Conservation (phyloP, 179 eudicot species). For the Patellifolia procumbens region DNA sequence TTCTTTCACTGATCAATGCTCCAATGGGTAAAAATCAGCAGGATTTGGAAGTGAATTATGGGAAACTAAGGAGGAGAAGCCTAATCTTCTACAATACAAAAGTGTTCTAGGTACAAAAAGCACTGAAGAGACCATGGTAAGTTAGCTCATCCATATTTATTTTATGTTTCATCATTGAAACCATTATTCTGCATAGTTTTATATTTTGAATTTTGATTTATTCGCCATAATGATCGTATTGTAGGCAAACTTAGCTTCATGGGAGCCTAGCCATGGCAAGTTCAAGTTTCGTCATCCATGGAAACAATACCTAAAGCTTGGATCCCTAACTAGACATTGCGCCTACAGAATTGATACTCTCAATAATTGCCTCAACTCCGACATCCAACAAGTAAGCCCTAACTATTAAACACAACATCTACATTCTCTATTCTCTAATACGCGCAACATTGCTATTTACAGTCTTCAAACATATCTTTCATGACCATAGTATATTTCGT, state of each 20-base stretch:
- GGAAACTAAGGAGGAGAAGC: slow-evolving; percentile 26
- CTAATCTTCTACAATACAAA: slow-evolving; percentile 35
- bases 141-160: slow-evolving; percentile 7
- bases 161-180: no score
- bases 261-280: slow-evolving; percentile 44
- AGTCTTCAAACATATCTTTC: no score
- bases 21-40: not conserved
- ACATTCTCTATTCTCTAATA: no score
- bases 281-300: slow-evolving; percentile 40
- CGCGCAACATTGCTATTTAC: not conserved
- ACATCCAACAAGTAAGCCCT: not conserved
- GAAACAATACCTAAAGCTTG: slow-evolving; percentile 39
- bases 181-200: no score
- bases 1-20: not conserved
- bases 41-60: slow-evolving; percentile 37
- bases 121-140: slow-evolving; percentile 60
- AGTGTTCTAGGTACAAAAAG: slow-evolving; percentile 53
- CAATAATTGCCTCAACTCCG: slow-evolving; percentile 22
- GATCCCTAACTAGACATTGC: slow-evolving; percentile 31
- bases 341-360: slow-evolving; percentile 38
- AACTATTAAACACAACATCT: not conserved
- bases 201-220: no score
- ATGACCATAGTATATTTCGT: no score
- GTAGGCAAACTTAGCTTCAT: slow-evolving; percentile 36
- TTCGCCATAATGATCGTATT: not conserved